Base-by-base conservation (phyloP, 768 basidiomycete genomes). In the Rickenella mellea region DNA sequence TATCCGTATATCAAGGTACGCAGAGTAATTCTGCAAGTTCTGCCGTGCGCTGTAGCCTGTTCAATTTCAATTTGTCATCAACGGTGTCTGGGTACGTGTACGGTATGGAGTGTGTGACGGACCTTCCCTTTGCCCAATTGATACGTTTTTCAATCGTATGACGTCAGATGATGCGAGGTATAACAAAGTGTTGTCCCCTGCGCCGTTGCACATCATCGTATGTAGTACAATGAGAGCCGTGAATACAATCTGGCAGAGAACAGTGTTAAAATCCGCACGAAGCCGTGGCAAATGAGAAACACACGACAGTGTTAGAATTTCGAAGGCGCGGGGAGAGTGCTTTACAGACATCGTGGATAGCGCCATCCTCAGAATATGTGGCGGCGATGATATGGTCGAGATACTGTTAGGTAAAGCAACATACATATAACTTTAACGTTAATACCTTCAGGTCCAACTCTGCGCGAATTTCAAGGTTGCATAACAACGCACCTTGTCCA, bases 401-500 rank as follows among this genome's bases (percentile, higher is more conserved):
- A 67, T 98, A 99, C 91, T 97, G 58, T 19, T 36, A 29, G 32
- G 5, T 12, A 26, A 31, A 24, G 15, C 3, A 26, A 25, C 12
- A 24, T 37, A 9, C 2, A 44, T 42, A 38, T 29, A 20, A 45
- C 19, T 48, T 40, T 17, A 20, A 40, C n/a, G n/a, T n/a, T n/a
- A n/a, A n/a, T n/a, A n/a, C n/a, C n/a, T n/a, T n/a, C n/a, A n/a
- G n/a, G n/a, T n/a, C n/a, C n/a, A n/a, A n/a, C n/a, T n/a, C n/a
- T n/a, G n/a, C n/a, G n/a, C n/a, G n/a, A n/a, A n/a, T n/a, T n/a
- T n/a, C n/a, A n/a, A n/a, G n/a, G n/a, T n/a, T n/a, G n/a, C n/a
- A n/a, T n/a, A n/a, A n/a, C n/a, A n/a, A n/a, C n/a, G n/a, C 46
- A 90, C 93, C 76, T 99, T 99, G 49, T 89, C 66, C 66, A 98